Evolutionary conservation across 352 stramenopile species (phyloP).

Genomic region (Phytopythium aichiense): DNA sequence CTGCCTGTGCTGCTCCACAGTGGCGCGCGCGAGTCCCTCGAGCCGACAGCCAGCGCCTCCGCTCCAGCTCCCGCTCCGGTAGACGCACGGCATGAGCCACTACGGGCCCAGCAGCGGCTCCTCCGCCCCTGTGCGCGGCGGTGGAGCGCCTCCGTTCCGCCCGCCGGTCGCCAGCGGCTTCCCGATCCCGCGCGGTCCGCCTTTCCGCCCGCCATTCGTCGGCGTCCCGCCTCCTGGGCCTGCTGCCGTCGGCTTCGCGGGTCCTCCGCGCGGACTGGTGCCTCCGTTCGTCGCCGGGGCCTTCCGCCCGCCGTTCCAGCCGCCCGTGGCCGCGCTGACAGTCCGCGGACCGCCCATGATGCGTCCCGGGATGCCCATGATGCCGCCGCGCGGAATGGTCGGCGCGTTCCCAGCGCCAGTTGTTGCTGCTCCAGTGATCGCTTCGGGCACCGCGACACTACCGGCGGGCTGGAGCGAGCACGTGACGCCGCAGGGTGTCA

Average conservation of each 20-base stretch:
- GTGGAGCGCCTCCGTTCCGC: not conserved
- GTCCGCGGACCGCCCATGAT: not conserved
- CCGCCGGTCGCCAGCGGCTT: not conserved
- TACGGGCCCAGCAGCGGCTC: slow-evolving; percentile 23
- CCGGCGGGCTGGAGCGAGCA: slow-evolving; percentile 61
- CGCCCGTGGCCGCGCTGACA: slow-evolving; percentile 5
- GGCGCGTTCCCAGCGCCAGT: not conserved
- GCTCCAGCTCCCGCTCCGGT: not conserved
- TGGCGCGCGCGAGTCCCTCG: not conserved
- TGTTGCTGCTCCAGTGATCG: not conserved
- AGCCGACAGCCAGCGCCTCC: not conserved
- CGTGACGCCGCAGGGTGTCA: slow-evolving; percentile 41
- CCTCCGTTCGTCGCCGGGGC: not conserved
- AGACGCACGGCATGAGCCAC: slow-evolving; percentile 21
- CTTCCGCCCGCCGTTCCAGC: slow-evolving; percentile 13
- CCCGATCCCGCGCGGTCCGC: slow-evolving; percentile 4
- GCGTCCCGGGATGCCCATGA: not conserved
- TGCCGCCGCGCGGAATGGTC: not conserved
- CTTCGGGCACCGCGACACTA: slow-evolving; percentile 5
- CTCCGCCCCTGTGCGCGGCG: not conserved
- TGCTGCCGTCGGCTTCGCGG: not conserved
- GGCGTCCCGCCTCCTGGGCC: slow-evolving; percentile 7
- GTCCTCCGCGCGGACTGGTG: slow-evolving; percentile 10
- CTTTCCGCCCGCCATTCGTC: slow-evolving; percentile 23
- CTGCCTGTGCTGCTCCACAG: not conserved